A percentile compares a stretch with the other conserved stretches of the same genome.
Conservation (phyloP, 177 flowering plant species). For the Vitis hybrid region DNA sequence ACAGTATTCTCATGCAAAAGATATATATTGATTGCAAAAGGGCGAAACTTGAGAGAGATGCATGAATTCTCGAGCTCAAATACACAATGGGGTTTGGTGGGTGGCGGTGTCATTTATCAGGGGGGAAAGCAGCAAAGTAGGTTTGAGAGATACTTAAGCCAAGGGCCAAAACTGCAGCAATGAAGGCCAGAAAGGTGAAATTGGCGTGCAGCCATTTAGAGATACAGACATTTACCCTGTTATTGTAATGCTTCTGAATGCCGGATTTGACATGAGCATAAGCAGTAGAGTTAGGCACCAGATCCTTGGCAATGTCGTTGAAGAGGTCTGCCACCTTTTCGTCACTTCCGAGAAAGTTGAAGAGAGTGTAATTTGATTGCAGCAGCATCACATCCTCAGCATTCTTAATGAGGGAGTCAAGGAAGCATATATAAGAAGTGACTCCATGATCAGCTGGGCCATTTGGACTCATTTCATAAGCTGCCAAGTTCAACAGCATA, state of each 20-base stretch:
- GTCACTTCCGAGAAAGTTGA: constrained; percentile 7
- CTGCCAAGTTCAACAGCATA: constrained; percentile 17
- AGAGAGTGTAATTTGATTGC: not conserved
- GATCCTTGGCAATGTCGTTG: constrained; percentile 2
- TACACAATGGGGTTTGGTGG: no score
- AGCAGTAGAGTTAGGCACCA: not conserved
- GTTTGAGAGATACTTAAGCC: no score
- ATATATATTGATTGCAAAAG: no score
- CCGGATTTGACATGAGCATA: not conserved
- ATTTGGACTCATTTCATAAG: constrained; percentile 17
- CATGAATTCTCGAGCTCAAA: no score
- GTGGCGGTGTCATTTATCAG: no score
- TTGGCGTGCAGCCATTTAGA: no score
- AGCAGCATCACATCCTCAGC: constrained; percentile 18
- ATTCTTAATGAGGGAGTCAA: constrained; percentile 22
- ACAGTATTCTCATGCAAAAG: no score
- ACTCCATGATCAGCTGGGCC: not conserved
- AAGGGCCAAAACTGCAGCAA: no score
- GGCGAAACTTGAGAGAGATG: no score
- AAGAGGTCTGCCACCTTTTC: not conserved
- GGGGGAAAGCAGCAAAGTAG: no score
- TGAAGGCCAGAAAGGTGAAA: no score
- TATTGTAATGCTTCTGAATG: not conserved
- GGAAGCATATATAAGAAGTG: constrained; percentile 18
- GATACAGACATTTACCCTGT: not conserved